Conservation (phyloP, 179 eudicot genomes). For the Camellia oleifera region DNA sequence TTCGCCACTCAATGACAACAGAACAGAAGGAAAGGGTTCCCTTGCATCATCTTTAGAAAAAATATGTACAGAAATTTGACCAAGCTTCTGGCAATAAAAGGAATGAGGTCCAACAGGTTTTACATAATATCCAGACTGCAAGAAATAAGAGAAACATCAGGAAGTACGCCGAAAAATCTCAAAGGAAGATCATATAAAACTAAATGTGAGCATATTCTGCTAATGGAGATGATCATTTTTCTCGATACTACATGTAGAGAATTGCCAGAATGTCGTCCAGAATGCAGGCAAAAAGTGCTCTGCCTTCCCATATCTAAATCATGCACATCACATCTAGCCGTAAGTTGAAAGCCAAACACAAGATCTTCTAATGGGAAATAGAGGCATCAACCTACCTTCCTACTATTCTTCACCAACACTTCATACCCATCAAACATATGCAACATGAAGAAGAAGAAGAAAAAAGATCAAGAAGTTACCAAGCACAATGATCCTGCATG, state of each 20-base stretch:
- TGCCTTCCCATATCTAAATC: neutral
- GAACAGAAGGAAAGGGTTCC: conserved; percentile 86
- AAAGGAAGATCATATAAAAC: neutral
- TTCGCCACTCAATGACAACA: conserved; percentile 92
- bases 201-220: neutral
- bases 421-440: neutral
- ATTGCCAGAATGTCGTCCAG: neutral
- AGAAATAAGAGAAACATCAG: conserved; percentile 21
- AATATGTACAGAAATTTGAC: conserved; percentile 75
- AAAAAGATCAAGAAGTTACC: neutral
- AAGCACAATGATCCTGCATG: neutral
- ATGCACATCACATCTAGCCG: neutral
- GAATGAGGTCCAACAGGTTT: conserved; percentile 70
- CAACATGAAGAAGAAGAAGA: neutral
- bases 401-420: neutral
- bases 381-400: neutral
- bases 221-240: neutral
- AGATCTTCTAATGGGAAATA: neutral
- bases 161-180: neutral
- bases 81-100: conserved; percentile 94
- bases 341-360: neutral
- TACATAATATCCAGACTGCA: conserved; percentile 91
- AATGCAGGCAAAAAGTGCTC: neutral
- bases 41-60: conserved; percentile 59
- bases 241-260: neutral